These are phyloP conservation scores for Serendipita vermifera DNA, from an alignment of 768 basidiomycete genomes.

Conservation along the genomic window DNA sequence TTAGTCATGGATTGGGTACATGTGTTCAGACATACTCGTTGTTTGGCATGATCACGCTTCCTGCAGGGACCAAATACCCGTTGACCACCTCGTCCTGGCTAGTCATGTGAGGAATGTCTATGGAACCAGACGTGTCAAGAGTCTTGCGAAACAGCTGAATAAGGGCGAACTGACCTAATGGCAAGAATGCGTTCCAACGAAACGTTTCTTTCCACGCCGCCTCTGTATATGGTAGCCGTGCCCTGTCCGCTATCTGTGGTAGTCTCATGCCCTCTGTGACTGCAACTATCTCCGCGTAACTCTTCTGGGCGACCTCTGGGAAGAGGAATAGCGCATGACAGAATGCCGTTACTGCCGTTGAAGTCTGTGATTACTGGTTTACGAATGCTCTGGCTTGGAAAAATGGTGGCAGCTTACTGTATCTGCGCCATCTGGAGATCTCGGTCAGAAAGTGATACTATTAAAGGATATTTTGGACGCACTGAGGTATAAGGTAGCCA, in stretches of 20 bases:
- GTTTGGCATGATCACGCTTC: not conserved
- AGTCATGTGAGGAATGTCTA: conserved; percentile 8
- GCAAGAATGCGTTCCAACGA: not conserved
- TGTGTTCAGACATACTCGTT: no score
- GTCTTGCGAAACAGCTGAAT: not conserved
- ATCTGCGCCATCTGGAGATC: not conserved
- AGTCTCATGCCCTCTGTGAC: not conserved
- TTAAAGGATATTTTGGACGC: not conserved
- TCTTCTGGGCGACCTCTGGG: not conserved
- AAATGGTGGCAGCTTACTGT: no score
- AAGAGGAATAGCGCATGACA: not conserved
- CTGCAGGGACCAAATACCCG: conserved; percentile 8
- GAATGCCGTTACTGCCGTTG: not conserved
- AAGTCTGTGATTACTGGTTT: not conserved
- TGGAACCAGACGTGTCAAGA: not conserved
- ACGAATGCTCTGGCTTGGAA: no score
- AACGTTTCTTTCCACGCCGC: not conserved
- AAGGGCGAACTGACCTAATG: not conserved
- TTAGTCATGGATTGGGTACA: no score
- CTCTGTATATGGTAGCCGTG: not conserved
- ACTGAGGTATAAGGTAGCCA: not conserved
- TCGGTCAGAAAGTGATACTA: no score
- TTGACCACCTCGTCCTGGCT: conserved; percentile 11
- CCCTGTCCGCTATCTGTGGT: not conserved
- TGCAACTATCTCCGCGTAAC: not conserved